Evolutionary conservation across 768 basidiomycete species (phyloP).

Genomic region (Suillus subalutaceus): DNA sequence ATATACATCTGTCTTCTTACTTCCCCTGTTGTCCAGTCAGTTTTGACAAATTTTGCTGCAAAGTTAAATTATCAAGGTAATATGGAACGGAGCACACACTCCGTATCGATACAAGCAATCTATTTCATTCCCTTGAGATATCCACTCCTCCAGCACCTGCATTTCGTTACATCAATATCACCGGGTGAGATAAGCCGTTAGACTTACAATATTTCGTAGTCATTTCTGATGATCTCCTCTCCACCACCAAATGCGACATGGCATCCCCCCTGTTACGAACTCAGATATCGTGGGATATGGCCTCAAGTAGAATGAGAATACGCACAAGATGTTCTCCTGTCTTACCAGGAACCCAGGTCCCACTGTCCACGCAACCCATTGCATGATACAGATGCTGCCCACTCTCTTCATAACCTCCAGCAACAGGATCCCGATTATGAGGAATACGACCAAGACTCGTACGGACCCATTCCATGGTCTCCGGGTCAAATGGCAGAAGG

Average conservation of each 20-base stretch:
- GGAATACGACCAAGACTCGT: slow-evolving; percentile 66
- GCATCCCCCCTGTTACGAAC: slow-evolving; percentile 38
- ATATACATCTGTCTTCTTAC: not conserved
- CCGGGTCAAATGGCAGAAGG: slow-evolving; percentile 66
- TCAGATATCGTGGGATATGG: not conserved
- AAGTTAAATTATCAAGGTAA: not conserved
- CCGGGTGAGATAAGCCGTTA: not conserved
- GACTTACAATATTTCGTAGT: slow-evolving; percentile 49
- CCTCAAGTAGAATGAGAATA: slow-evolving; percentile 8
- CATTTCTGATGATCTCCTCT: slow-evolving; percentile 40
- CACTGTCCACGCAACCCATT: slow-evolving; percentile 46
- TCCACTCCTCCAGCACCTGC: slow-evolving; percentile 41
- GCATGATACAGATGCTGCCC: slow-evolving; percentile 74
- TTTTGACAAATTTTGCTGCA: not conserved
- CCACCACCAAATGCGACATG: slow-evolving; percentile 42
- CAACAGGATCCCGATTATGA: slow-evolving; percentile 56
- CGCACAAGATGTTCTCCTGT: slow-evolving; percentile 69
- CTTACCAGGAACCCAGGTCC: slow-evolving; percentile 72
- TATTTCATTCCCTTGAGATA: not conserved
- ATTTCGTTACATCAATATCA: not conserved
- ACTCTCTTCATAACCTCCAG: slow-evolving; percentile 76
- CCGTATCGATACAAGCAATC: not conserved
- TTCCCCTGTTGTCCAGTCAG: not conserved
- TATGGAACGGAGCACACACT: not conserved
- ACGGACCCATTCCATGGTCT: slow-evolving; percentile 75